Evolutionary conservation across 2,329 filamentous ascomycete genomes (phyloP), one percentile per base, ranked within the genome.

Genomic region (Calonectria leucothoes): DNA sequence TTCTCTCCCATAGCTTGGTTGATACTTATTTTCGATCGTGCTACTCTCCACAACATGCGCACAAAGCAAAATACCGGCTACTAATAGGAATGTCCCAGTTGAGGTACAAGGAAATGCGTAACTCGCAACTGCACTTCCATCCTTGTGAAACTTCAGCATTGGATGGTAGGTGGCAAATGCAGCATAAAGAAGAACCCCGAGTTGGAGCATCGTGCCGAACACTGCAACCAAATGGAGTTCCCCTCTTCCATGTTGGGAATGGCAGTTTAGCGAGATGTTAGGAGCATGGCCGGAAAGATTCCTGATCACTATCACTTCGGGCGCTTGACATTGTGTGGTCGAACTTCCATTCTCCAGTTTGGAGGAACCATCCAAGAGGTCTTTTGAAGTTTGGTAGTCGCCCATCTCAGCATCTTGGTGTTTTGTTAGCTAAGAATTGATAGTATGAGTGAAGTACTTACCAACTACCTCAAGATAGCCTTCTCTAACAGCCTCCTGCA

Each of bases 41-140:
- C 82, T 82, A 11, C 57, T 66, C 27, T 84, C 81, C 4, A 85
- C 80, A 2, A 84, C 80, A 55, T 80, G 77, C 0, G 78, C 77
- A 65, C 83, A 85, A 1, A 83, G 45, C 0, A 82, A 45, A 48
- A 85, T 75, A 0, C 83, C 82, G 1, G 71, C 0, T 0, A 80
- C 74, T 15, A 85, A 49, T 0, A 82, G 1, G 0, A 81, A 0
- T 0, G 82, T 85, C 2, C 84, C 83, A 10, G 52, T 17, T 0
- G 74, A 72, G 3, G 77, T 78, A n/a, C 79, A 77, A 1, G 80
- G 79, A 57, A 79, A 82, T 0, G 83, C 79, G 37, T 82, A 81
- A 2, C 5, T 8, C 0, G 69, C 61, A 0, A 78, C 63, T 0
- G 23, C 12, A 1, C 69, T 23, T 0, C 48, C 77, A 8, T 68